Evolutionary conservation across 2,329 filamentous ascomycete genomes (phyloP), one percentile per base, ranked within the genome.

Genomic region (Paraconiothyrium brasiliense): DNA sequence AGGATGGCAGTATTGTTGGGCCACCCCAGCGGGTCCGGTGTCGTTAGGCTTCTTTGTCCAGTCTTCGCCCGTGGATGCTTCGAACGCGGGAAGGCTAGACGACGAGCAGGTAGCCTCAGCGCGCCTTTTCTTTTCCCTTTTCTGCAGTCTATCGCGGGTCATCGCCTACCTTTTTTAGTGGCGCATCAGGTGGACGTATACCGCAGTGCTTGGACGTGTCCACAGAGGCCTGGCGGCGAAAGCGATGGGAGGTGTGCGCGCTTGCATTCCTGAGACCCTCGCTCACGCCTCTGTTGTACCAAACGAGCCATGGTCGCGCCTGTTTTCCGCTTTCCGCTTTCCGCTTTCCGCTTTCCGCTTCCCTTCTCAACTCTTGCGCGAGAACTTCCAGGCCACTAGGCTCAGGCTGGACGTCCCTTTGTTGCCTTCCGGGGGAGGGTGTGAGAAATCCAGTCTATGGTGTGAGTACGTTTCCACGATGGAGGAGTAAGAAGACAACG

Each of bases 21-120:
- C 50, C 14, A 41, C 11, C 13, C 27, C 14, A 27, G 34, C 34
- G 49, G 49, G 32, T 39, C 50, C 35, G 35, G 20, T 39, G 50
- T 52, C 35, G 50, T 34, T 52, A 52, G 20, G n/a, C 50, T 16
- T 52, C 50, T 24, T 52, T 41, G 39, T 41, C 34, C 35, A 50
- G 13, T 39, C n/a, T 41, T 52, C 50, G 50, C 22, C 50, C 50
- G 24, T 39, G 50, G n/a, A 41, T 10, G 10, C 6, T 39, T 16
- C 35, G 50, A 52, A 39, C 35, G 34, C 50, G 48, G 22, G 3
- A 10, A 39, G 35, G 9, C 30, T 39, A 39, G 37, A 39, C 13
- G 37, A 39, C 16, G 16, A 20, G 46, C 11, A 22, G 4, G 32
- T 11, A 49, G n/a, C 34, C 49, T 39, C 49, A 14, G n/a, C 8